Evolutionary conservation across 805 yeast genomes (phyloP).

Genomic region (Candida rishiriensis): DNA sequence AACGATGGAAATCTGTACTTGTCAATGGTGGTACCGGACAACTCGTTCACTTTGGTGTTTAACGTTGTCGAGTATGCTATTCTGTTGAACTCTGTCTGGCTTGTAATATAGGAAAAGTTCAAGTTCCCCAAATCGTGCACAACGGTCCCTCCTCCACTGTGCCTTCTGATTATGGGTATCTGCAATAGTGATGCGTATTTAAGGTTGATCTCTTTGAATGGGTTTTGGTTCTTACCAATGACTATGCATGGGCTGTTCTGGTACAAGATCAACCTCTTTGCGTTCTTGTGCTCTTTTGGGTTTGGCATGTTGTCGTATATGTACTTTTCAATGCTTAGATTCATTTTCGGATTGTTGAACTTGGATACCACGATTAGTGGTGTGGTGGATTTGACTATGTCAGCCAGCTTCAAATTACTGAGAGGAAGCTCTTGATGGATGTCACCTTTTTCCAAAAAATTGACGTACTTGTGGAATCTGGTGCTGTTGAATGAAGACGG

Average conservation of each 20-base stretch:
- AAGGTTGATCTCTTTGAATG: slow-evolving; percentile 81
- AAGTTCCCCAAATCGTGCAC: slow-evolving; percentile 90
- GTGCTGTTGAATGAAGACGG: slow-evolving; percentile 2
- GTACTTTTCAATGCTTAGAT: slow-evolving; percentile 78
- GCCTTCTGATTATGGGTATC: slow-evolving; percentile 70
- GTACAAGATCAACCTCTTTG: slow-evolving; percentile 64
- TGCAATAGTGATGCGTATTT: slow-evolving; percentile 42
- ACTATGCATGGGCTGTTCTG: slow-evolving; percentile 83
- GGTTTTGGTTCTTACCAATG: slow-evolving; percentile 93
- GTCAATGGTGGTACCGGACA: slow-evolving; percentile 3
- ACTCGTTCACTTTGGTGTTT: slow-evolving; percentile 17
- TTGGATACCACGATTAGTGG: slow-evolving; percentile 58
- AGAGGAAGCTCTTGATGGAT: slow-evolving; percentile 6
- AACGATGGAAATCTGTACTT: slow-evolving; percentile 13
- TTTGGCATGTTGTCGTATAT: slow-evolving; percentile 63
- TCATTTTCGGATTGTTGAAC: slow-evolving; percentile 62
- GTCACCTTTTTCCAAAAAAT: slow-evolving; percentile 15
- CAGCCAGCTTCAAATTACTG: slow-evolving; percentile 7
- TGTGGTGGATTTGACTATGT: slow-evolving; percentile 9
- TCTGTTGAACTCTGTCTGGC: slow-evolving; percentile 56
- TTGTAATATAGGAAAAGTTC: slow-evolving; percentile 76
- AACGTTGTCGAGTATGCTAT: slow-evolving; percentile 39
- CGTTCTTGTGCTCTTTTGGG: slow-evolving; percentile 24
- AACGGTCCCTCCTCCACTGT: slow-evolving; percentile 95
- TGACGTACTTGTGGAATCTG: slow-evolving; percentile 2